A percentile compares a stretch with the other conserved stretches of the same genome.
phyloP scores from a whole-genome alignment of 2,329 filamentous ascomycete genomes.

The Botrytis pseudocinerea region DNA sequence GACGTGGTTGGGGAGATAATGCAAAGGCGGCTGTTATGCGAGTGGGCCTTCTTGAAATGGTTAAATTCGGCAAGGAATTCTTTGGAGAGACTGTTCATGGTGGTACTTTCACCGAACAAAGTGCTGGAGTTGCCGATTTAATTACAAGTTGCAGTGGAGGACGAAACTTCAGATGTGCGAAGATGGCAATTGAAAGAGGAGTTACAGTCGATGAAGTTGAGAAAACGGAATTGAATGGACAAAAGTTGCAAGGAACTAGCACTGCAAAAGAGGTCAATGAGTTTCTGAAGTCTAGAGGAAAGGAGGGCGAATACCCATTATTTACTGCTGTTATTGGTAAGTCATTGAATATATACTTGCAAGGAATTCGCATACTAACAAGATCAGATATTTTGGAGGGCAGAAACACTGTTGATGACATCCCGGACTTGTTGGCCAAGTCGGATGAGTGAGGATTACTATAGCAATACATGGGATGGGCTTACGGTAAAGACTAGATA shows the following conservation, averaged over 20 bases:
- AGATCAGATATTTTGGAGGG: constrained; percentile 68
- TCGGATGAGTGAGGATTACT: constrained; percentile 25
- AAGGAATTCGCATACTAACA: constrained; percentile 11
- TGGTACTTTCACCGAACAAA: constrained; percentile 94
- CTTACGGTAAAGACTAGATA: constrained; percentile 13
- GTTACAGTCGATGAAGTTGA: constrained; percentile 86
- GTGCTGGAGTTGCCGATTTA: constrained; percentile 89
- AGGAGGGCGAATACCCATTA: constrained; percentile 83
- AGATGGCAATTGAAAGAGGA: constrained; percentile 77
- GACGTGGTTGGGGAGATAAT: constrained; percentile 96
- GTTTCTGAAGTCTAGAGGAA: constrained; percentile 76
- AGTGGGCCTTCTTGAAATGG: constrained; percentile 92
- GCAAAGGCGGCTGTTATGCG: constrained; percentile 99
- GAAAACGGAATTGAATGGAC: constrained; percentile 85
- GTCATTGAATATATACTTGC: constrained; percentile 17
- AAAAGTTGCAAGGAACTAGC: constrained; percentile 92
- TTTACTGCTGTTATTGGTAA: constrained; percentile 78
- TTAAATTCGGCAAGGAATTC: constrained; percentile 92
- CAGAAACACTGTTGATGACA: constrained; percentile 73
- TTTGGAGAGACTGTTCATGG: constrained; percentile 80
- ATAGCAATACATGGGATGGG: neutral
- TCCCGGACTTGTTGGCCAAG: constrained; percentile 59
- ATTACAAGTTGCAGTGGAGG: constrained; percentile 93
- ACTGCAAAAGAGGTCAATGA: constrained; percentile 90
- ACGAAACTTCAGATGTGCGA: constrained; percentile 91